Evolutionary conservation across 2,329 filamentous ascomycete species (phyloP).

Genomic region (Aspergillus niger): DNA sequence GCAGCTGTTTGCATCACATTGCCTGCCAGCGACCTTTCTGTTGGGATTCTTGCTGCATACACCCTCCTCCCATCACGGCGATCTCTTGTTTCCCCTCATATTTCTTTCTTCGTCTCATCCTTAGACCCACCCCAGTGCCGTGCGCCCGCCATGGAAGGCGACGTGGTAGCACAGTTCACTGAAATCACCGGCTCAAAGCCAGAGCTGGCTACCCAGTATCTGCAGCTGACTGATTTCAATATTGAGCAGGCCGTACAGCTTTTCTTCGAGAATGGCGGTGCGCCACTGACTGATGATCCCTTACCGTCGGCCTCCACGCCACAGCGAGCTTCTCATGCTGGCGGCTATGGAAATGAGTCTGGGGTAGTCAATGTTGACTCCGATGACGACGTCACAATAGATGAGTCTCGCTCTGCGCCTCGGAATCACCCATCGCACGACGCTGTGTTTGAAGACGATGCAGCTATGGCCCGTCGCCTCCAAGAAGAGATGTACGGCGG

Average conservation of each 20-base stretch:
- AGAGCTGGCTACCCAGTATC: constrained; percentile 76
- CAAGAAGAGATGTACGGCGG: constrained; percentile 86
- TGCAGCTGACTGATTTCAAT: constrained; percentile 81
- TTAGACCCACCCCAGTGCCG: background rate
- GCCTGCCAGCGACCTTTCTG: constrained; percentile 5
- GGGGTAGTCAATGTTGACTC: constrained; percentile 76
- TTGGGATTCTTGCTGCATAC: constrained; percentile 8
- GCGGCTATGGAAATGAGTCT: constrained; percentile 55
- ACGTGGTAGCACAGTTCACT: constrained; percentile 72
- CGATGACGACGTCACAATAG: constrained; percentile 66
- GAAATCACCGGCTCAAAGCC: constrained; percentile 76
- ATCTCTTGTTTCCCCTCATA: constrained; percentile 6
- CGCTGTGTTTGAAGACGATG: constrained; percentile 77
- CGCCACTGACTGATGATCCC: constrained; percentile 55
- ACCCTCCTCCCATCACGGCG: background rate
- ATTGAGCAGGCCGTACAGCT: constrained; percentile 84
- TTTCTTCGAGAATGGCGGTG: constrained; percentile 84
- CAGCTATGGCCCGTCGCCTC: constrained; percentile 84
- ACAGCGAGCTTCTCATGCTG: constrained; percentile 30
- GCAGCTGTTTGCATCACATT: constrained; percentile 35
- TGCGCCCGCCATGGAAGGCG: constrained; percentile 63
- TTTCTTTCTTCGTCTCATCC: background rate
- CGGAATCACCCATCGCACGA: constrained; percentile 40
- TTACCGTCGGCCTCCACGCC: constrained; percentile 32
- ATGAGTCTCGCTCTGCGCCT: constrained; percentile 31